Evolutionary conservation across 169 alveolate genomes (phyloP).

Genomic region (Amoebophrya sp.): DNA sequence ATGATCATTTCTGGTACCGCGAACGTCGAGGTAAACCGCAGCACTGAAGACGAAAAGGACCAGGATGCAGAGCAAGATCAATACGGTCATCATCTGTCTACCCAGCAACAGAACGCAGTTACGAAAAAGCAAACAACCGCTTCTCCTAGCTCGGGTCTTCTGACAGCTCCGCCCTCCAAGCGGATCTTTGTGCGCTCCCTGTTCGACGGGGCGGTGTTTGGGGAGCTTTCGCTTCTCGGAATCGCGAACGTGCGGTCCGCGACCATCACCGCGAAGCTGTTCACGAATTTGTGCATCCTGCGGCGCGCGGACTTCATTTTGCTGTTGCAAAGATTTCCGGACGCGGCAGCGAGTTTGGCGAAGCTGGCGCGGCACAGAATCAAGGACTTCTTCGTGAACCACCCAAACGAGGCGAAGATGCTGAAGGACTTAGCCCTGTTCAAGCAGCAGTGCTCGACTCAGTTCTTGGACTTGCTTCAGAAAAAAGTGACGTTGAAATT

Average conservation of each 20-base stretch:
- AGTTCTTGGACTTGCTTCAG: neutral
- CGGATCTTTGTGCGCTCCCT: neutral
- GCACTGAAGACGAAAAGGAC: neutral
- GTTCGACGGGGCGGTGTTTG: neutral
- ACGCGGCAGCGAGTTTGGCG: neutral
- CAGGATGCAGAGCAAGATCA: too few species aligned
- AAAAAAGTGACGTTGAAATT: neutral
- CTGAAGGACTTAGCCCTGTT: neutral
- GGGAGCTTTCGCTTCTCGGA: neutral
- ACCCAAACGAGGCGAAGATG: neutral
- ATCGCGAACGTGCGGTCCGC: conserved; percentile 1
- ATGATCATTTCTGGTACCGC: neutral
- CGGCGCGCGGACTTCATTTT: neutral
- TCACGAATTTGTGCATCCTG: neutral
- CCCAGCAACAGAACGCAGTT: neutral
- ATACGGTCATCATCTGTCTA: neutral
- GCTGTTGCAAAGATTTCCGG: neutral
- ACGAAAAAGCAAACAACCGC: neutral
- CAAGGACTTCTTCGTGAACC: neutral
- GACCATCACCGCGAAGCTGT: neutral
- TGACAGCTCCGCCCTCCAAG: neutral
- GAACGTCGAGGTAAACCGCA: neutral
- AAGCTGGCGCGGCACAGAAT: neutral
- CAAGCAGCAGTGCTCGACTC: neutral
- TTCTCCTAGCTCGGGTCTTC: neutral